phyloP scores from a whole-genome alignment of 2,329 filamentous ascomycete genomes.

The Microcyclospora pomicola region DNA sequence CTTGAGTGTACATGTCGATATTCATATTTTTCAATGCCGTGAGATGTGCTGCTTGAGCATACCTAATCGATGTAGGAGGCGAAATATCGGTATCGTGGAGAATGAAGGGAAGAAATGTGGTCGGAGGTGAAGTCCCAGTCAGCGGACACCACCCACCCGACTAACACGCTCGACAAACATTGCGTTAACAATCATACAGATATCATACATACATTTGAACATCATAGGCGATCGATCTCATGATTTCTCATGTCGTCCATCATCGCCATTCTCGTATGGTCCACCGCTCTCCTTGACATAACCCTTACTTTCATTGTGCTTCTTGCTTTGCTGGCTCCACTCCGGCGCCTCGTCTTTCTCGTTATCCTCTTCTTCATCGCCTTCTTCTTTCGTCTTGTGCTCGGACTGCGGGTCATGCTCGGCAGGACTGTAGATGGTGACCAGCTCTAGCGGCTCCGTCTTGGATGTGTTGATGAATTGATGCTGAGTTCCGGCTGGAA shows the following conservation, averaged over 20 bases:
- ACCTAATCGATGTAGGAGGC: too few species aligned
- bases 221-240: constrained; percentile 3
- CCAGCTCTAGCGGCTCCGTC: constrained; percentile 43
- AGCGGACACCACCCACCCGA: too few species aligned
- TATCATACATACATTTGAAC: not conserved
- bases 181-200: too few species aligned
- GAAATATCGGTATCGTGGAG: too few species aligned
- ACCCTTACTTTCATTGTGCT: constrained; percentile 43
- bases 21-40: too few species aligned
- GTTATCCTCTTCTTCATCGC: constrained; percentile 47
- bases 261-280: constrained; percentile 23
- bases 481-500: constrained; percentile 52
- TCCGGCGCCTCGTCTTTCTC: constrained; percentile 47
- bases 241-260: constrained; percentile 22
- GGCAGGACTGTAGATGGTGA: constrained; percentile 50
- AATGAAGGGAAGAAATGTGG: too few species aligned
- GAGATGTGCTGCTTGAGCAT: too few species aligned
- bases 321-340: constrained; percentile 45
- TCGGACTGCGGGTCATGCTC: constrained; percentile 47
- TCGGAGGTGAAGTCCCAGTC: too few species aligned
- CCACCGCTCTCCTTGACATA: constrained; percentile 35
- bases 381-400: constrained; percentile 50
- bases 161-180: too few species aligned
- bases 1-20: too few species aligned
- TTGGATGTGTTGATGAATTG: constrained; percentile 49